Percentiles rank a stretch among this genome's conserved stretches.
These are phyloP conservation scores for Lodderomyces theae DNA, from an alignment of 1,139 yeast species.

Conservation along the genomic window DNA sequence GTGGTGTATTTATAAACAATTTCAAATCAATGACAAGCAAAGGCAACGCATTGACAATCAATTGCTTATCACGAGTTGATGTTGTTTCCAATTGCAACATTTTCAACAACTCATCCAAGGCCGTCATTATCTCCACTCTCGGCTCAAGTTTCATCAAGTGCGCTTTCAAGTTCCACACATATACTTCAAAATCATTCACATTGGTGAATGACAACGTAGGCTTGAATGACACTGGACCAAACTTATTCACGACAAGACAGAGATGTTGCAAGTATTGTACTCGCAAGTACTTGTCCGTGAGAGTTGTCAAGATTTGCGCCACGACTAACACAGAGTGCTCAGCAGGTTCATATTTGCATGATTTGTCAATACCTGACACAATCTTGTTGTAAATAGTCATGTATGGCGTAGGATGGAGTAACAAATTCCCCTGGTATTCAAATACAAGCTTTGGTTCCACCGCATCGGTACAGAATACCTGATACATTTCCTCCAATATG, in stretches of 20 bases:
- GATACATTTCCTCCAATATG: slow-evolving; percentile 20
- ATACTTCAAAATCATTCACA: slow-evolving; percentile 43
- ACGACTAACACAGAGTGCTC: slow-evolving; percentile 20
- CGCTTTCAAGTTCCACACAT: slow-evolving; percentile 73
- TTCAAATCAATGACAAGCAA: slow-evolving; percentile 65
- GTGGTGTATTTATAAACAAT: slow-evolving; percentile 45
- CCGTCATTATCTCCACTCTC: slow-evolving; percentile 39
- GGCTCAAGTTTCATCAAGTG: slow-evolving; percentile 58
- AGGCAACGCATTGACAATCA: slow-evolving; percentile 56
- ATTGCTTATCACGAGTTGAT: slow-evolving; percentile 7
- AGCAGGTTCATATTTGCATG: slow-evolving; percentile 13
- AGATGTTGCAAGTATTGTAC: slow-evolving; percentile 60
- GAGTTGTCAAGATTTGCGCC: slow-evolving; percentile 13
- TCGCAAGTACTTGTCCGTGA: slow-evolving; percentile 32
- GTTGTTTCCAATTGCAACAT: slow-evolving; percentile 37
- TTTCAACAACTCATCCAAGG: slow-evolving; percentile 35
- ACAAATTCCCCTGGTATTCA: slow-evolving; percentile 20
- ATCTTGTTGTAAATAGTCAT: slow-evolving; percentile 49
- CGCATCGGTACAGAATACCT: slow-evolving; percentile 21
- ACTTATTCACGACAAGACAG: slow-evolving; percentile 57
- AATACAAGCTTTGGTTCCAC: slow-evolving; percentile 3
- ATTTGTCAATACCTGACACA: slow-evolving; percentile 50
- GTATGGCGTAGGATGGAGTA: slow-evolving; percentile 35
- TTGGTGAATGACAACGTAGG: slow-evolving; percentile 1
- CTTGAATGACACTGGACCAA: slow-evolving; percentile 11